Base-by-base conservation (phyloP, 2,329 filamentous ascomycete genomes). In the Sordariomycetes sp. region DNA sequence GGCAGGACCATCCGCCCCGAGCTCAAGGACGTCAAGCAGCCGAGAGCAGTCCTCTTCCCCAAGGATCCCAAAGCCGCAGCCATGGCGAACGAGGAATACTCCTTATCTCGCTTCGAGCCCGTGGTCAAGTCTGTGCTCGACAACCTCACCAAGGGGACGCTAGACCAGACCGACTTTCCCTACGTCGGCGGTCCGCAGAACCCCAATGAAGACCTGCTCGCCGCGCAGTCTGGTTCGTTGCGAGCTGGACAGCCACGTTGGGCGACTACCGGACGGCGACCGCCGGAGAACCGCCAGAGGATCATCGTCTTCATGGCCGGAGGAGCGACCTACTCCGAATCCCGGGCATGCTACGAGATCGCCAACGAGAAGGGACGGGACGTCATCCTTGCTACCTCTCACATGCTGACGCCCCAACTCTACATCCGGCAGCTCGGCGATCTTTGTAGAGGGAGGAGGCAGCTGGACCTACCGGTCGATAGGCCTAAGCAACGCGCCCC, bases 291-390 rank as follows among this genome's bases (percentile, higher is more conserved):
- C 43, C 77, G 82, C 34, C 92, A 98, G 55, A 79, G 92, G 34
- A 72, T 96, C 35, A 84, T 98, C 39, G 80, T 96, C 12, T 96
- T 94, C 54, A 82, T 96, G 72, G 92, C 90, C 2, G 92, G 92
- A 31, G 92, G 92, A 29, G 92, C 92, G 15, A 96, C 92, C 0
- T 94, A 90, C 55, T 87, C 86, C 5, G 92, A 98, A 60, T 74
- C 85, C 21, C 78, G 92, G 19, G 73, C 79, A 10, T 98, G 92
- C 61, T 96, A 96, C 54, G 86, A 95, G 48, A 65, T 90, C 18
- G 82, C 85, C 3, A 72, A 79, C 34, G 65, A 77, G 32, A 77
- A 77, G 30, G 77, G 75, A 34, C 77, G 82, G 43, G 92, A 98
- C 46, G 66, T 96, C n/a, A 85, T 93, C 53, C 73, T 98, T 5